Evolutionary conservation across 345 rosid genomes (phyloP), one percentile per base, ranked within the genome.

Genomic region (Brassica juncea): DNA sequence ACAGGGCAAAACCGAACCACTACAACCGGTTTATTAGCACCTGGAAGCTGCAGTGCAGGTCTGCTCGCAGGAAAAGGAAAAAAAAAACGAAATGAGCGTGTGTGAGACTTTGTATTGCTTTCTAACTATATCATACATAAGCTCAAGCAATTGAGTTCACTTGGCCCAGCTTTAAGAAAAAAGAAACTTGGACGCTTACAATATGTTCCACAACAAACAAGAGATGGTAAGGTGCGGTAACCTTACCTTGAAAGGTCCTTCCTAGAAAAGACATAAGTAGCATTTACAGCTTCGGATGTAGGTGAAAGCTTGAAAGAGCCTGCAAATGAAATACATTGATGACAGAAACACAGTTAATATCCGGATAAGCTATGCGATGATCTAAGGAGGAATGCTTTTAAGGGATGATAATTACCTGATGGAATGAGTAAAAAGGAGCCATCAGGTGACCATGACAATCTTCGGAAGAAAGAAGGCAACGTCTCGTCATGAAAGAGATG

Each of bases 391-490:
- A 67, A 44, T 31, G 63, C 0, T 2, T 28, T 11, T 4, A 10
- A 30, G 39, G 59, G 21, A 19, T 19, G 59, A 28, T 3, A 67
- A 5, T 35, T 71, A 95, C 99, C 99, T 64, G 99, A 92, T 37
- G 98, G 99, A 73, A 79, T 87, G 76, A 95, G 91, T 83, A 95
- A 85, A 85, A 95, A 93, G 1, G 96, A 91, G 59, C 99, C 99
- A 89, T 93, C 99, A 82, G 96, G 98, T 57, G 99, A 94, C 98
- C 99, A 95, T 19, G 98, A 92, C 78, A 95, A 84, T 91, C 99
- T 89, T 82, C 98, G 85, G 79, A 95, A 95, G 88, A 95, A 93
- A 70, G 99, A 93, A 4, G 94, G 94, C 77, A 95, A 75, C 31
- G 99, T 95, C 82, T 95, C 99, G 76, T 95, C 99, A 64, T 85